Conservation (phyloP, 371 early-diverging fungal species). For the Syncephalastrum contaminatum region DNA sequence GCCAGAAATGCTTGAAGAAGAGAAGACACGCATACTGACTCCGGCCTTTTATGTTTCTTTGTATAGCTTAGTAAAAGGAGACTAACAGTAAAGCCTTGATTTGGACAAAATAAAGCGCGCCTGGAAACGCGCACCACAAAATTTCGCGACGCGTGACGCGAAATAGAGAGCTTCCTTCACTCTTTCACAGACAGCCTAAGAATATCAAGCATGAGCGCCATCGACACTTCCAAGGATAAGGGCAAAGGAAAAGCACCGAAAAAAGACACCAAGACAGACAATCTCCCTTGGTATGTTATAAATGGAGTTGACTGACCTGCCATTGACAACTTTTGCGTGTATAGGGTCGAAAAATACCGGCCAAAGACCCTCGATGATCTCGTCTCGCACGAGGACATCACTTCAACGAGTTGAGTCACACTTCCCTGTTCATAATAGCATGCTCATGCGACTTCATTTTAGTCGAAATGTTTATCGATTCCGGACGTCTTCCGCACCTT, state of each 20-base stretch:
- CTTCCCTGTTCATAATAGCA: background rate
- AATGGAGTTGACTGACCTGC: background rate
- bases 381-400: constrained; percentile 91
- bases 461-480: constrained; percentile 88
- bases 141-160: too few relatives aligned
- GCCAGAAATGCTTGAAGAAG: too few relatives aligned
- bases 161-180: too few relatives aligned
- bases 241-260: constrained; percentile 30
- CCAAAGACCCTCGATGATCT: constrained; percentile 83
- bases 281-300: constrained; percentile 27
- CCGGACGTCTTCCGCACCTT: constrained; percentile 95
- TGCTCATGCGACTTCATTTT: background rate
- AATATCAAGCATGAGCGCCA: constrained; percentile 21
- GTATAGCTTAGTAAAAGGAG: too few relatives aligned
- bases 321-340: background rate
- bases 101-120: too few relatives aligned
- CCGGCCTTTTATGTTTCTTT: too few relatives aligned
- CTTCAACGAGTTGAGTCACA: constrained; percentile 65
- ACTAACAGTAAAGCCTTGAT: too few relatives aligned
- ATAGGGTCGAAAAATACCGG: constrained; percentile 96
- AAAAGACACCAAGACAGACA: constrained; percentile 18
- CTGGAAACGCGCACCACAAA: too few relatives aligned
- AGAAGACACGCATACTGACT: too few relatives aligned
- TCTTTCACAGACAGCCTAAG: too few relatives aligned
- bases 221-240: constrained; percentile 28